Evolutionary conservation across 257 asterid genomes (phyloP), one percentile per base, ranked within the genome.

Genomic region (Buddleja alternifolia): DNA sequence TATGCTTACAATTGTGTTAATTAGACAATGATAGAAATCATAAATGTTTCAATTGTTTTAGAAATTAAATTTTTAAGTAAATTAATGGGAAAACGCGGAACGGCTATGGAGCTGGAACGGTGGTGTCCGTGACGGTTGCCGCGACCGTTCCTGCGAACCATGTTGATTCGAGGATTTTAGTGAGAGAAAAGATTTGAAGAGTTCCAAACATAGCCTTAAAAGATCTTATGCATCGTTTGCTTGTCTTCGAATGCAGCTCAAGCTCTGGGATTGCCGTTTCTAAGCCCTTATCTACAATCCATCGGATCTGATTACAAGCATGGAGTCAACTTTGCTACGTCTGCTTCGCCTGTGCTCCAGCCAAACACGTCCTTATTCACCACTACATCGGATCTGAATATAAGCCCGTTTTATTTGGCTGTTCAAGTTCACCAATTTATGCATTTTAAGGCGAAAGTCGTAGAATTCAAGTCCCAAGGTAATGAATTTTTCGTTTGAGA

Each of bases 361-460:
- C 96, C 96, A 58, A 77, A 77, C 58, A 71, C 86, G 17, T 89
- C 95, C 20, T 52, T 86, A 23, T 86, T 85, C 76, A 87, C 76
- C 39, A 73, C 75, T n/a, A n/a, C n/a, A n/a, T 1, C 89, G 89
- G 1, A 68, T n/a, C n/a, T n/a, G n/a, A n/a, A n/a, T n/a, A n/a
- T 85, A 8, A 86, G 95, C 70, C 96, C 96, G 58, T 90, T 90
- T 56, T 86, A 87, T 15, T 75, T 90, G 46, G 84, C 74, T 47
- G 75, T 87, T 73, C 93, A 90, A 71, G 77, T 90, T 69, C 80
- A 80, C 74, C 90, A 90, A 47, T 66, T 90, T 77, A 84, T 87
- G 61, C 72, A 73, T 9, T 82, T 90, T 68, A 87, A 85, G 77
- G 84, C 52, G 3, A 75, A 40, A 67, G 89, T 82, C 36, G 86